Conservation (phyloP, 2,329 filamentous ascomycete species). For the Phyllosticta citrichinensis region DNA sequence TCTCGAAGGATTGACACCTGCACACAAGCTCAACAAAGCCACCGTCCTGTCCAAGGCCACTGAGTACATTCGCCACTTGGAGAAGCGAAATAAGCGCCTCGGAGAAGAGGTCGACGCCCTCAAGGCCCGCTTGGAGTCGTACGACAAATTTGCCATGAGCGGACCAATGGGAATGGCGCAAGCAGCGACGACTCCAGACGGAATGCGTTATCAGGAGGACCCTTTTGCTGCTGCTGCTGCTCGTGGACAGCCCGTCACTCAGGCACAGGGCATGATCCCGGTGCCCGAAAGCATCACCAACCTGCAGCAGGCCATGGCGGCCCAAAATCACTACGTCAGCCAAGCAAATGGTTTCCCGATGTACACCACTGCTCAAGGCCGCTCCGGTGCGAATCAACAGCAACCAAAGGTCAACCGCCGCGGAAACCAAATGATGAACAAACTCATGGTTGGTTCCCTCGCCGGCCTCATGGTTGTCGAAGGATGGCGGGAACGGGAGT, state of each 20-base stretch:
- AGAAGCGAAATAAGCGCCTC: slow-evolving; percentile 77
- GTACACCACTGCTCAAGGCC: slow-evolving; percentile 18
- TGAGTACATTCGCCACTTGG: slow-evolving; percentile 88
- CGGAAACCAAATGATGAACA: slow-evolving; percentile 48
- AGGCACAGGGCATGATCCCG: slow-evolving; percentile 30
- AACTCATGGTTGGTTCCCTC: slow-evolving; percentile 86
- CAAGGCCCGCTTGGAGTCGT: slow-evolving; percentile 57
- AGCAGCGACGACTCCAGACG: slow-evolving; percentile 24
- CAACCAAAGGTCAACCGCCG: slow-evolving; percentile 31
- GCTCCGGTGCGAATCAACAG: slow-evolving; percentile 16
- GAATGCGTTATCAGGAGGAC: slow-evolving; percentile 27
- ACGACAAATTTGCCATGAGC: slow-evolving; percentile 61
- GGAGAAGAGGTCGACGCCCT: slow-evolving; percentile 71
- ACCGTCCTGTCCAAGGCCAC: slow-evolving; percentile 92
- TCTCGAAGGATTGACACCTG: slow-evolving; percentile 57
- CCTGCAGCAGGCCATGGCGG: slow-evolving; percentile 19
- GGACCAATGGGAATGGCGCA: slow-evolving; percentile 27
- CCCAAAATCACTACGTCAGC: slow-evolving; percentile 28
- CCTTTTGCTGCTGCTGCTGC: slow-evolving; percentile 21
- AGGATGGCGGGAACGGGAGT: slow-evolving; percentile 56
- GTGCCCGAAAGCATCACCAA: slow-evolving; percentile 33
- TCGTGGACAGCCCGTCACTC: slow-evolving; percentile 13
- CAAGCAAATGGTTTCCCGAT: slow-evolving; percentile 20
- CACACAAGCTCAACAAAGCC: slow-evolving; percentile 96
- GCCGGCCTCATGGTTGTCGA: slow-evolving; percentile 82